Percentiles rank a stretch among this genome's conserved stretches.
These are phyloP conservation scores for Wallemia hederae DNA, from an alignment of 1,284 basidiomycete genomes.

Conservation along the genomic window DNA sequence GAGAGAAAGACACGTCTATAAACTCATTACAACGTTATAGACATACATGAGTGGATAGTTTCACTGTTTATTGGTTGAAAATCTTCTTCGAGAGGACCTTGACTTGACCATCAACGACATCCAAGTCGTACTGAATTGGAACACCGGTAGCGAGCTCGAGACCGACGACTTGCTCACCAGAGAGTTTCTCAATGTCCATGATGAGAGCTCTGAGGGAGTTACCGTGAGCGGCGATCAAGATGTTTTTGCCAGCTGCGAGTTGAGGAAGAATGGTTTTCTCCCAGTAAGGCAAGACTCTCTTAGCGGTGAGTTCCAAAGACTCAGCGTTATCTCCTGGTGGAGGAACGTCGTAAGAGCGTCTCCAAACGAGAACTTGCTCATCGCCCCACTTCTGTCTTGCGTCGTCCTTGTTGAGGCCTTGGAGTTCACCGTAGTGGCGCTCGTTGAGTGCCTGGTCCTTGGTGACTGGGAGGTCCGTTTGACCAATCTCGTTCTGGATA, in stretches of 20 bases:
- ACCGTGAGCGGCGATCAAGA: constrained; percentile 19
- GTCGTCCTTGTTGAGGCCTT: constrained; percentile 19
- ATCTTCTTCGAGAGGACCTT: constrained; percentile 1
- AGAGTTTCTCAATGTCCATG: background rate
- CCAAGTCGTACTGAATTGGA: constrained; percentile 18
- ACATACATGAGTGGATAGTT: too few relatives aligned
- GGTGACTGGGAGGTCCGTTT: constrained; percentile 14
- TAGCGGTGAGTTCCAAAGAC: constrained; percentile 17
- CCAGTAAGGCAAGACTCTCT: constrained; percentile 18
- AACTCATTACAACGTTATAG: too few relatives aligned
- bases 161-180: constrained; percentile 16
- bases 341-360: constrained; percentile 16
- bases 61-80: constrained; percentile 1
- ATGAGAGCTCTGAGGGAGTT: constrained; percentile 13
- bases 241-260: constrained; percentile 17
- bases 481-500: constrained; percentile 18
- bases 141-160: constrained; percentile 19
- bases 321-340: constrained; percentile 17
- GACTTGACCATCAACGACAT: background rate
- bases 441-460: constrained; percentile 20
- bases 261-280: constrained; percentile 17
- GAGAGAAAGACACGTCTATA: too few relatives aligned
- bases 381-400: constrained; percentile 19
- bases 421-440: constrained; percentile 19
- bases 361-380: constrained; percentile 19